These are phyloP conservation scores for Boletus speciosus DNA, from an alignment of 768 basidiomycete species.

Conservation along the genomic window DNA sequence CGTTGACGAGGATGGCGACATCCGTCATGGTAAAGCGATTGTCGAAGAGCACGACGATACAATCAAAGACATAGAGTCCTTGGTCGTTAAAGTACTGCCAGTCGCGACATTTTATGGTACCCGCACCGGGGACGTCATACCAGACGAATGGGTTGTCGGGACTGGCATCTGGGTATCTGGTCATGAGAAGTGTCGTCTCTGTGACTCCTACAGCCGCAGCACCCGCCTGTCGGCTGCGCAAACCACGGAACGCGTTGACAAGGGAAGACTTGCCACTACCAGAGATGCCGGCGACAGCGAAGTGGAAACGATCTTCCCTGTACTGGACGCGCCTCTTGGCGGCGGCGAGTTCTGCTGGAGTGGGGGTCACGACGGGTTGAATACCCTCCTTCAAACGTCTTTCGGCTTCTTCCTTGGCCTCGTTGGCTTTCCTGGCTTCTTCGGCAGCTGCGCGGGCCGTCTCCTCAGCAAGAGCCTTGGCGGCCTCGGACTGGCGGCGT, in stretches of 20 bases:
- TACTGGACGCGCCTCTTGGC: conserved; percentile 21
- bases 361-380: conserved; percentile 24
- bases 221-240: conserved; percentile 17
- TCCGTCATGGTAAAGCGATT: conserved; percentile 35
- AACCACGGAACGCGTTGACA: conserved; percentile 35
- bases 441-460: conserved; percentile 10
- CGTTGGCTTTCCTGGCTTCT: conserved; percentile 4
- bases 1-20: conserved; percentile 31
- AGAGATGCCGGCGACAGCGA: conserved; percentile 33
- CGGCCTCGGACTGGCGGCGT: conserved; percentile 4
- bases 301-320: conserved; percentile 27
- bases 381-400: conserved; percentile 21
- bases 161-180: conserved; percentile 26
- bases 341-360: conserved; percentile 14
- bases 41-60: conserved; percentile 32
- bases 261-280: conserved; percentile 38
- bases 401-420: conserved; percentile 17
- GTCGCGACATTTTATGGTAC: conserved; percentile 30
- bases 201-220: conserved; percentile 18
- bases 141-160: conserved; percentile 25
- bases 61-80: conserved; percentile 37
- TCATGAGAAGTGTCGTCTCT: conserved; percentile 14
- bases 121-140: conserved; percentile 38
- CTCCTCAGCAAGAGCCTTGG: conserved; percentile 7
- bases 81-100: conserved; percentile 38